Base-by-base conservation (phyloP, 495 filamentous ascomycete species). In the Penicillium subrubescens region DNA sequence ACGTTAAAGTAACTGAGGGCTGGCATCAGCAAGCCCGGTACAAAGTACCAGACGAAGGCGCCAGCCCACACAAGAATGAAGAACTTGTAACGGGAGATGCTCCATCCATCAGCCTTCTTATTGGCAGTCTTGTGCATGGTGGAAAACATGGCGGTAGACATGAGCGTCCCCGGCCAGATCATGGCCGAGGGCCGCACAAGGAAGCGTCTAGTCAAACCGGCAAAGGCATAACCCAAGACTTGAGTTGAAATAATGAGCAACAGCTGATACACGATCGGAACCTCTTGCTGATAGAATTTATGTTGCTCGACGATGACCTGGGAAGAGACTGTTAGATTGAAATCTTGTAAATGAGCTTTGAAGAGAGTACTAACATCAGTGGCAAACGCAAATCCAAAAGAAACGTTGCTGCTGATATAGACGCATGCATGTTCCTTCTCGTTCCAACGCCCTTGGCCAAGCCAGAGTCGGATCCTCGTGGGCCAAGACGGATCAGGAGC, bases 1-100 rank as follows among this genome's bases (percentile, higher is more conserved):
- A 94, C 89, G 68, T 86, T 94, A 79, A 96, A 96, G 67, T 94
- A 94, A 74, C 91, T 94, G 60, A 96, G 80, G 0, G 90, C 92
- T n/a, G 92, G 92, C 77, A 94, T 86, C 54, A 96, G 76, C 15
- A 96, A 83, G 0, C 92, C 93, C 2, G 92, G 92, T 3, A 96
- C 75, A 70, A 94, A 95, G 71, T 96, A 96, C 80, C 95, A 79
- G 58, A 60, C 66, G 62, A 92, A 92, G 8, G 86, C 83, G 12
- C 80, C 81, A 29, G 79, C 71, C 82, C 88, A 92, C 39, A 91
- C 86, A 53, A 83, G 54, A 61, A 91, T 82, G 76, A 96, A 96
- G 78, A 96, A 94, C 39, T 84, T 89, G 82, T 90, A 94, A 41
- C 91, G 82, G 59, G 88, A 90, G 55, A 96, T 89, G 44, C 67